Base-by-base conservation (phyloP, 306 rosid species). In the Lathyrus aphaca region DNA sequence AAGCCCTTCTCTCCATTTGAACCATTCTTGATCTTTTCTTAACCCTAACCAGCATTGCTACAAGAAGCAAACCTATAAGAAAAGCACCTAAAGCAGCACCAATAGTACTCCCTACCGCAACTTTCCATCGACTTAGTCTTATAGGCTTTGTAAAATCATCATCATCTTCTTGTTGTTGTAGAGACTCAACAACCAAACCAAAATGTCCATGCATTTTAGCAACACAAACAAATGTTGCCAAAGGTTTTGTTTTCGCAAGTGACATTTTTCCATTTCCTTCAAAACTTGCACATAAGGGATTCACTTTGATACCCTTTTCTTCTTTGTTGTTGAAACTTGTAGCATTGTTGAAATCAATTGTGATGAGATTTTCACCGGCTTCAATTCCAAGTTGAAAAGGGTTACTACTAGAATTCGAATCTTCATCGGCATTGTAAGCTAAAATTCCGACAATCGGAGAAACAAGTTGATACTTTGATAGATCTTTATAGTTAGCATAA, bases 11-110 rank as follows among this genome's bases (percentile, higher is more conserved):
- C 71, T 87, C 95, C 95, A 90, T 56, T 77, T 87, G 89, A 62
- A 69, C 97, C 85, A 91, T 87, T 78, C 90, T 88, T n/a, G 99
- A 78, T 58, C 78, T 84, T 81, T 94, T 88, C 88, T 94, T 94
- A 63, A 80, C 99, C 82, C 91, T 87, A 29, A 86, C 95, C 53
- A 94, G 78, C 99, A 94, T 88, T 14, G 99, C 99, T 77, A 94
- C 92, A 63, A 94, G 78, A 64, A 94, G 89, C 81, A 94, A 37
- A 1, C 95, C 92, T 59, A 91, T 18, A 16, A 94, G 96, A 68
- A 91, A 84, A 73, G 85, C 97, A 27, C 95, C 99, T 64, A 94
- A 29, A 7, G 91, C 88, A 61, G 91, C 91, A 4, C 99, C 99
- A 8, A 94, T 68, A 5, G 96, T 76, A 71, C 92, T 91, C 9